These are phyloP conservation scores for Oryza nivara DNA, from an alignment of 176 grass and related monocot species.

Conservation along the genomic window DNA sequence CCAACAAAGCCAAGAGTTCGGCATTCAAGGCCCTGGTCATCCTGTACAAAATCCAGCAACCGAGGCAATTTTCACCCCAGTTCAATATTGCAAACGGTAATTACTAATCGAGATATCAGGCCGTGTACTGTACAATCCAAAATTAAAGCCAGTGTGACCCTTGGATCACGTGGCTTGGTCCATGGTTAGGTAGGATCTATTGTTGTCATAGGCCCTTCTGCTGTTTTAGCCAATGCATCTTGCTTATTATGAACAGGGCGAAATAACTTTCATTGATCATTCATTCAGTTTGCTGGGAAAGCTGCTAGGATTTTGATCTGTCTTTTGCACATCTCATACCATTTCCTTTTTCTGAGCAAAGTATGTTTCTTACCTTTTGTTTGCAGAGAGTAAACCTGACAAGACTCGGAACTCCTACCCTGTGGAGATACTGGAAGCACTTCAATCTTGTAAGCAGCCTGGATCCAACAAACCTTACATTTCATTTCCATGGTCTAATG, in stretches of 20 bases:
- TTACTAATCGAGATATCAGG: slow-evolving; percentile 11
- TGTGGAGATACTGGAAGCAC: slow-evolving; percentile 91
- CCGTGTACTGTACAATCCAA: background rate
- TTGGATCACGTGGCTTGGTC: slow-evolving; percentile 40
- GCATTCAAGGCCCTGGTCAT: slow-evolving; percentile 65
- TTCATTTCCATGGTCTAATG: background rate
- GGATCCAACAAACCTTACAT: background rate
- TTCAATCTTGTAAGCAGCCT: slow-evolving; percentile 71
- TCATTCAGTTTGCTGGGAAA: background rate
- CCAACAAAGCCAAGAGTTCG: slow-evolving; percentile 76
- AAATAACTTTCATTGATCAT: background rate
- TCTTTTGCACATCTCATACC: background rate
- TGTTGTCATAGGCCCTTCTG: background rate
- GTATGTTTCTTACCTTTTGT: slow-evolving; percentile 7
- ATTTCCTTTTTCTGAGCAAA: background rate
- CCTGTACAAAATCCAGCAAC: slow-evolving; percentile 55
- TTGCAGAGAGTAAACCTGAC: slow-evolving; percentile 78
- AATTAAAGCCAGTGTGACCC: slow-evolving; percentile 18
- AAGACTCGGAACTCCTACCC: slow-evolving; percentile 67
- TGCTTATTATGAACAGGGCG: background rate
- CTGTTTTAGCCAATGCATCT: background rate
- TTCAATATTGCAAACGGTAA: slow-evolving; percentile 58
- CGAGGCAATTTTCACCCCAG: slow-evolving; percentile 45
- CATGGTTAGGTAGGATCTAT: slow-evolving; percentile 34
- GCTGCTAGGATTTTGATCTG: background rate